Evolutionary conservation across 345 rosid genomes (phyloP), one percentile per base, ranked within the genome.

Genomic region (Syzygium aromaticum): DNA sequence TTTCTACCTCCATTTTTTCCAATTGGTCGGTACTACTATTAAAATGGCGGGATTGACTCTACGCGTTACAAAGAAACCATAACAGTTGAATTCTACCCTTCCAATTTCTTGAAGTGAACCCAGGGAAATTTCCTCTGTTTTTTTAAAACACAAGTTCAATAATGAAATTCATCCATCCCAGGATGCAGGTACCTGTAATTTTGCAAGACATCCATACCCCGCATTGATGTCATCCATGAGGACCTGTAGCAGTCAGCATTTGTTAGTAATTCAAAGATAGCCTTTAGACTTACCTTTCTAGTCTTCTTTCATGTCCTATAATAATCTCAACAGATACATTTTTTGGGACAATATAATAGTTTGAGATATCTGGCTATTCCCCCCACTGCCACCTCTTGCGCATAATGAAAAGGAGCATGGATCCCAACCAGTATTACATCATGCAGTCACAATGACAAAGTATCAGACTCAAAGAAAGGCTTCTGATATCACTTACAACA

Each of bases 191-290:
- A 97, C 98, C 95, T 96, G 98, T 84, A 95, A 84, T 88, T 92
- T 95, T 23, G 94, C 94, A 88, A 95, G 96, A 89, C 94, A 96
- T 92, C 92, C 97, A 16, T 93, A 93, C 83, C 99, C 99, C 7
- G 93, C 92, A 91, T 92, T 96, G 87, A 94, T 90, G 88, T 95
- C 98, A 92, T 97, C 98, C 95, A 93, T 90, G 90, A 94, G 92
- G 89, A 97, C 96, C 98, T 96, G 91, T 85, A 88, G 86, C 91
- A 94, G 38, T 88, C 86, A 86, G 25, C 77, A 11, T 53, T 85
- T 57, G 85, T 90, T 87, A 91, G 54, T 86, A 61, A 87, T 49
- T 52, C 5, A 64, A 63, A 59, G 25, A 46, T 11, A 2, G 27
- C 23, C 38, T 25, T n/a, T 54, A 51, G 22, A 46, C 8, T 64